Evolutionary conservation across 164 flowering plant species (phyloP).

Genomic region (Nelumbo lutea): DNA sequence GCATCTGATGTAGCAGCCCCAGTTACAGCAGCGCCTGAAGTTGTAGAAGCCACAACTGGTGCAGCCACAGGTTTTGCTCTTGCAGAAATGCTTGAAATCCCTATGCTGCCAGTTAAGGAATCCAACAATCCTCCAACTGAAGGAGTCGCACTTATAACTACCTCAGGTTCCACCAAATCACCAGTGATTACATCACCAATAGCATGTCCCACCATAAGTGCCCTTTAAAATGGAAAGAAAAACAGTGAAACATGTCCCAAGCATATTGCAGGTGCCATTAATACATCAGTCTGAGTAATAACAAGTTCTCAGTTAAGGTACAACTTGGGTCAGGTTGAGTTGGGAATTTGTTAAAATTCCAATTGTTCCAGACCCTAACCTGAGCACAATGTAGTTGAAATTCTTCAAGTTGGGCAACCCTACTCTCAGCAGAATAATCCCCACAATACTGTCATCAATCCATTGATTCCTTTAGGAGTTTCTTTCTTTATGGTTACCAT

Average conservation of each 20-base stretch:
- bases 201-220: slow-evolving; percentile 80
- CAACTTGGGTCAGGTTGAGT: background rate
- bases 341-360: too few relatives aligned
- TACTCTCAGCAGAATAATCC: too few relatives aligned
- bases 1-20: slow-evolving; percentile 65
- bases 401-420: too few relatives aligned
- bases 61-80: slow-evolving; percentile 87
- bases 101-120: slow-evolving; percentile 94
- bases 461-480: too few relatives aligned
- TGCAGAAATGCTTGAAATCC: slow-evolving; percentile 78
- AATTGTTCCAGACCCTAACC: too few relatives aligned
- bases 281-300: background rate
- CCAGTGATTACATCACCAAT: slow-evolving; percentile 78
- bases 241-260: background rate
- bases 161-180: slow-evolving; percentile 79
- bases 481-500: too few relatives aligned
- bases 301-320: background rate
- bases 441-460: too few relatives aligned
- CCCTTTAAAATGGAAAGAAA: slow-evolving; percentile 33
- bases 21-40: slow-evolving; percentile 38
- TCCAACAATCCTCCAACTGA: slow-evolving; percentile 93
- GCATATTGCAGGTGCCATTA: background rate
- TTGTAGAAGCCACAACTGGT: slow-evolving; percentile 60
- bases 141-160: slow-evolving; percentile 60
- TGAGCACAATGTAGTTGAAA: too few relatives aligned